Conservation (phyloP, 2,329 filamentous ascomycete genomes). For the Colletotrichum lindemuthianum region DNA sequence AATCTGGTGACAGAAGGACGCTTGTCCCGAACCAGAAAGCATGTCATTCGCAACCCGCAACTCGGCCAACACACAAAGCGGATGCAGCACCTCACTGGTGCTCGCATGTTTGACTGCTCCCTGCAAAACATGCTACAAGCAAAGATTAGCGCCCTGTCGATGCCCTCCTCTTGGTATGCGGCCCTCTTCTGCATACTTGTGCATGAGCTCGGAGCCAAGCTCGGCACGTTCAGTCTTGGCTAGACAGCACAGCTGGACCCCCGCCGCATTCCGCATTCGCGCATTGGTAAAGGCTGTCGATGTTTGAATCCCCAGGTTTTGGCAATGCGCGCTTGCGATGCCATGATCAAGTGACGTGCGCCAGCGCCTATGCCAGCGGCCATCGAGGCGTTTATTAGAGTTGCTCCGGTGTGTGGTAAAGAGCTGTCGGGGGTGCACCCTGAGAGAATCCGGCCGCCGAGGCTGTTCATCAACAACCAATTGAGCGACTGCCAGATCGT, state of each 20-base stretch:
- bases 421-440: too few species aligned
- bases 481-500: too few species aligned
- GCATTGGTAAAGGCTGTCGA: conserved; percentile 10
- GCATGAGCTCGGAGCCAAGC: conserved; percentile 35
- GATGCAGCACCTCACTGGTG: too few species aligned
- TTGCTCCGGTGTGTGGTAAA: too few species aligned
- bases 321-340: background rate
- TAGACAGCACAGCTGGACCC: conserved; percentile 8
- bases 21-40: conserved; percentile 15
- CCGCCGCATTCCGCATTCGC: conserved; percentile 15
- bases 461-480: too few species aligned
- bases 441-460: too few species aligned
- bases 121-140: too few species aligned
- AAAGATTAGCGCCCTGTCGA: conserved; percentile 1
- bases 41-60: background rate
- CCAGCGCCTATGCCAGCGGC: too few species aligned
- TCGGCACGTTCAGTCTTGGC: conserved; percentile 34
- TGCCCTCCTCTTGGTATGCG: conserved; percentile 23
- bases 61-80: background rate
- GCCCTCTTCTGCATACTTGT: conserved; percentile 4
- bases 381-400: too few species aligned
- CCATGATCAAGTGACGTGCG: too few species aligned
- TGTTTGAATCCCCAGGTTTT: conserved; percentile 1
- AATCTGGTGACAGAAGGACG: conserved; percentile 17
- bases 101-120: too few species aligned